Evolutionary conservation across 78 protist species (phyloP).

Genomic region (Diacronema lutheri): DNA sequence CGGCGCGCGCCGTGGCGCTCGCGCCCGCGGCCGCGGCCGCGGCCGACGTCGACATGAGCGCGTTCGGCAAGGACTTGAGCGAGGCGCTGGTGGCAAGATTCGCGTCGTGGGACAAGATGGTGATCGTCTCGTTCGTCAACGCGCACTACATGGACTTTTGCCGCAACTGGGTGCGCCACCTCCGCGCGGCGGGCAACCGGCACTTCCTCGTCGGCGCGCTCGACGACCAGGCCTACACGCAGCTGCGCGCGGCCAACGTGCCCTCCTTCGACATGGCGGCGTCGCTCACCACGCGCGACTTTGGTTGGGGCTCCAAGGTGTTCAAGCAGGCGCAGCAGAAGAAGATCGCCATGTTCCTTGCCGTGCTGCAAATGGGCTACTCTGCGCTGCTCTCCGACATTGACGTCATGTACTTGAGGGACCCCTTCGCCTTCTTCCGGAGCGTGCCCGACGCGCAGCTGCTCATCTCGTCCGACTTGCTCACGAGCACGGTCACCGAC

Average conservation of each 20-base stretch:
- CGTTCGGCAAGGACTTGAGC: too few relatives aligned
- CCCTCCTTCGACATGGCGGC: slow-evolving; percentile 8
- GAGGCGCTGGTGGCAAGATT: too few relatives aligned
- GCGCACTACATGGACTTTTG: too few relatives aligned
- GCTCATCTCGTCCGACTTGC: background rate
- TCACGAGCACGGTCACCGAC: background rate
- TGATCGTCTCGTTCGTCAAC: too few relatives aligned
- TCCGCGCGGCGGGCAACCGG: too few relatives aligned
- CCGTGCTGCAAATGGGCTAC: background rate
- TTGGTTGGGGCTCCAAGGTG: background rate
- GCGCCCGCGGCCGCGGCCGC: too few relatives aligned
- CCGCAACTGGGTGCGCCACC: too few relatives aligned
- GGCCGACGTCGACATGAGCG: too few relatives aligned
- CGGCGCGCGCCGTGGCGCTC: too few relatives aligned
- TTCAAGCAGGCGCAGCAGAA: background rate
- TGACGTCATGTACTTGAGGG: background rate
- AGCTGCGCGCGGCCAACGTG: background rate
- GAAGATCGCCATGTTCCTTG: background rate
- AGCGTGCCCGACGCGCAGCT: background rate
- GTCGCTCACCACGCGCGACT: slow-evolving; percentile 1
- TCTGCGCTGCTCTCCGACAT: background rate
- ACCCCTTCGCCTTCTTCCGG: background rate
- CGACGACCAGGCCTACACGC: too few relatives aligned
- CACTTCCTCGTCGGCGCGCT: too few relatives aligned
- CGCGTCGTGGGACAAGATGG: too few relatives aligned